These are phyloP conservation scores for Corymbia citriodora DNA, from an alignment of 441 rosid species.

Conservation along the genomic window DNA sequence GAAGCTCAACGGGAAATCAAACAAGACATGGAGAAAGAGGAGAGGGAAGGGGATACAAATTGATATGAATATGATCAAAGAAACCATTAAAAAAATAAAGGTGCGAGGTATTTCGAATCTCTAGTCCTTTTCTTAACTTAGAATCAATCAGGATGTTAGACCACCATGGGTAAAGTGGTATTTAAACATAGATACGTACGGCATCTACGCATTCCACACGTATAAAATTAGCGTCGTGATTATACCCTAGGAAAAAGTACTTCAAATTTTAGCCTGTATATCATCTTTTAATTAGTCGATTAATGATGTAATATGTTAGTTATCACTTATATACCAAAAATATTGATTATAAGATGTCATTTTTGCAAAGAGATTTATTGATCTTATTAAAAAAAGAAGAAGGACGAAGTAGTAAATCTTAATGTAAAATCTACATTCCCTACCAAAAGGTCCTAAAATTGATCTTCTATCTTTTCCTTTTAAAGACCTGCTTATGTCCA, in stretches of 20 bases:
- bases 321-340: not conserved
- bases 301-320: not conserved
- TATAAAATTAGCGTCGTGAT: not conserved
- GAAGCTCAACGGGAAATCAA: not conserved
- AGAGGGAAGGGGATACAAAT: not conserved
- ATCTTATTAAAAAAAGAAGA: too few relatives aligned
- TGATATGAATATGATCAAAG: not conserved
- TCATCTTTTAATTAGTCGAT: not conserved
- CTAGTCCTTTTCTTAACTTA: not conserved
- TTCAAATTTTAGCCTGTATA: too few relatives aligned
- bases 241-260: not conserved
- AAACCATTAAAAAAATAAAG: not conserved
- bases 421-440: too few relatives aligned
- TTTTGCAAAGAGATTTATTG: not conserved
- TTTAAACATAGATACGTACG: not conserved
- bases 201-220: fast-evolving
- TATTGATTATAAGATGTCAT: not conserved
- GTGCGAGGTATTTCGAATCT: not conserved
- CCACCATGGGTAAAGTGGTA: not conserved
- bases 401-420: too few relatives aligned
- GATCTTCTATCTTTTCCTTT: too few relatives aligned
- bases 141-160: not conserved
- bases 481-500: too few relatives aligned
- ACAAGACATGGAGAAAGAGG: not conserved
- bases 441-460: too few relatives aligned